These are phyloP conservation scores for Polygonum maritimum DNA, from an alignment of 148 eudicot species.

Conservation along the genomic window DNA sequence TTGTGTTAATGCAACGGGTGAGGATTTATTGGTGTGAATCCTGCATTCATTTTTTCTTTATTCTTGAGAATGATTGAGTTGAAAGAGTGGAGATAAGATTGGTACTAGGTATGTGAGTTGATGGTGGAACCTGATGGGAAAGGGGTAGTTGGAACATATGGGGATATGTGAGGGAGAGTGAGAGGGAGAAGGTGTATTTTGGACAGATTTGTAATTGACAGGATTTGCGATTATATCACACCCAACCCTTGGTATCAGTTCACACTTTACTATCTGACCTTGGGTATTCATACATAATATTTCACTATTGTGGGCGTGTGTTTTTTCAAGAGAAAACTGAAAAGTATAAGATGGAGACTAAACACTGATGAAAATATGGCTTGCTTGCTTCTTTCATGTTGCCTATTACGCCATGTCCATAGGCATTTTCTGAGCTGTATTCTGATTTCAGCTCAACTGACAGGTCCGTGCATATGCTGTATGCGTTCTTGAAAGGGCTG, in stretches of 20 bases:
- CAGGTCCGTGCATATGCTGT: conserved; percentile 98
- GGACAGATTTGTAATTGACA: neutral
- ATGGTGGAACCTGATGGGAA: neutral
- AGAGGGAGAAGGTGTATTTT: neutral
- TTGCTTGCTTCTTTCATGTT: neutral
- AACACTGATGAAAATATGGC: neutral
- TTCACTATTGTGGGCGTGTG: neutral
- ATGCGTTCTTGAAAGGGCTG: conserved; percentile 87
- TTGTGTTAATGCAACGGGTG: neutral
- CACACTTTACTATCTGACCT: neutral
- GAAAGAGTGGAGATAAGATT: neutral
- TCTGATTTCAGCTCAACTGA: neutral
- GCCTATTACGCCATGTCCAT: neutral
- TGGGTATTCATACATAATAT: neutral
- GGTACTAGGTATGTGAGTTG: neutral
- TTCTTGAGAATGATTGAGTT: neutral
- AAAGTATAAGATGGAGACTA: neutral
- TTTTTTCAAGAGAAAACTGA: neutral
- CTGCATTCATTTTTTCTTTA: neutral
- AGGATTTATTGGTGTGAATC: neutral
- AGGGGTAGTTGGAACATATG: neutral
- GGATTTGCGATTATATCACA: neutral
- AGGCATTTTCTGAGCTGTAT: neutral
- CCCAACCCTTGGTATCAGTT: neutral
- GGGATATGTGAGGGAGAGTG: neutral